Percentiles rank a stretch among this genome's conserved stretches.
Evolutionary conservation across 2,329 filamentous ascomycete genomes (phyloP).

Genomic region (Paecilomyces formosus): DNA sequence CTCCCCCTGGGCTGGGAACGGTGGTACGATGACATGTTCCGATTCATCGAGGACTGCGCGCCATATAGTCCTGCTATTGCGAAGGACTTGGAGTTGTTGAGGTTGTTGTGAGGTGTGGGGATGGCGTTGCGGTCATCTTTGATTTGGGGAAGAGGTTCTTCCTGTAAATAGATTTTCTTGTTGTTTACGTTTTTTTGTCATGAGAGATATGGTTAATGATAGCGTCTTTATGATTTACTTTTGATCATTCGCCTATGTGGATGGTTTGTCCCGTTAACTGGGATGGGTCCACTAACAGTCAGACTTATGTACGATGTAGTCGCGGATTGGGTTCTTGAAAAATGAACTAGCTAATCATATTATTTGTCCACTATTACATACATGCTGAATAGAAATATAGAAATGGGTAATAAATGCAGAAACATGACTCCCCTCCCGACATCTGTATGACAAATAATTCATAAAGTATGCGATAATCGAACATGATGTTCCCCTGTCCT

Average conservation of each 20-base stretch:
- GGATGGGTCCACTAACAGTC: background rate
- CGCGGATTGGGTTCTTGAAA: too few relatives aligned
- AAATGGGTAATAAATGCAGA: background rate
- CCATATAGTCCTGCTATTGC: slow-evolving; percentile 30
- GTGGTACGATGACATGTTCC: slow-evolving; percentile 35
- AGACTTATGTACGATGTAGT: too few relatives aligned
- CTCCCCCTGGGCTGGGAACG: slow-evolving; percentile 32
- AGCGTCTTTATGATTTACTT: background rate
- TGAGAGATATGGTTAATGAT: background rate
- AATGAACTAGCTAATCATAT: too few relatives aligned
- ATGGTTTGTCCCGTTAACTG: background rate
- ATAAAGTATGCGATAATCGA: background rate
- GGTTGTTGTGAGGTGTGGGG: slow-evolving; percentile 15
- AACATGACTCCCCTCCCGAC: background rate
- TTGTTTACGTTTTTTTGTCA: background rate
- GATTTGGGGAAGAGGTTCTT: background rate
- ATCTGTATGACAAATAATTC: background rate
- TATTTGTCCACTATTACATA: background rate
- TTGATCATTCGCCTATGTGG: background rate
- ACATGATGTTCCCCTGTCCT: background rate
- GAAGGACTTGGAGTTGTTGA: slow-evolving; percentile 32
- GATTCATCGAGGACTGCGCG: slow-evolving; percentile 32
- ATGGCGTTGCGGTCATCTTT: background rate
- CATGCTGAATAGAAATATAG: background rate
- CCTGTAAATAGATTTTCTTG: background rate